phyloP scores from a whole-genome alignment of 441 rosid species.

The Gossypium trilobum region DNA sequence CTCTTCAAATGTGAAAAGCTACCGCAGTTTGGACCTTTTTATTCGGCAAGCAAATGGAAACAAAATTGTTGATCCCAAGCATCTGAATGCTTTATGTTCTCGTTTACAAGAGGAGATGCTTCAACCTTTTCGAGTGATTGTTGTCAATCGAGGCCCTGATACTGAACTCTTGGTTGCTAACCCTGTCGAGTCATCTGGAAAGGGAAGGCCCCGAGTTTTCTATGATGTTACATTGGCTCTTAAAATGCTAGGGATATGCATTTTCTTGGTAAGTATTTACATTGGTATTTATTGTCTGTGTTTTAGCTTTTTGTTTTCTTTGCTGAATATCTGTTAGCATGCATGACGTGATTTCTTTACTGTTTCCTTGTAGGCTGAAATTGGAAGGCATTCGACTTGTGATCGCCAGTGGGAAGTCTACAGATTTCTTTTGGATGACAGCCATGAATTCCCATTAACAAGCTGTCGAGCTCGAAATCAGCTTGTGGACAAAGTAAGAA shows the following conservation, averaged over 20 bases:
- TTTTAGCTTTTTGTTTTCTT: not conserved
- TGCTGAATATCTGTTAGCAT: not conserved
- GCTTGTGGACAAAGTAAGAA: conserved; percentile 41
- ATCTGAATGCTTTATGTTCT: conserved; percentile 33
- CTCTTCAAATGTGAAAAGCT: conserved; percentile 34
- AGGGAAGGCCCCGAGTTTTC: conserved; percentile 59
- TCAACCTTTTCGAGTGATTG: conserved; percentile 40
- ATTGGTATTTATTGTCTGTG: not conserved
- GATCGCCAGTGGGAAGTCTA: conserved; percentile 61
- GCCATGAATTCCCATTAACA: conserved; percentile 33
- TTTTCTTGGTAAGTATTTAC: conserved; percentile 41
- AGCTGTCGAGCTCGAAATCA: conserved; percentile 32
- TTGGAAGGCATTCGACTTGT: conserved; percentile 42
- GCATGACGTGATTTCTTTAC: not conserved
- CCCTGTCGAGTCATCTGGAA: conserved; percentile 53
- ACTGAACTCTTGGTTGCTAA: conserved; percentile 49
- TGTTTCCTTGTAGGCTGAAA: conserved; percentile 36
- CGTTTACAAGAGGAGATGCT: conserved; percentile 44
- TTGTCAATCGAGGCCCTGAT: conserved; percentile 52
- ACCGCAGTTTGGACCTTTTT: conserved; percentile 39
- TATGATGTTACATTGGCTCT: conserved; percentile 49
- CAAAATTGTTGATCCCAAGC: conserved; percentile 39
- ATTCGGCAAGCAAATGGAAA: conserved; percentile 43
- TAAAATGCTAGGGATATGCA: conserved; percentile 33
- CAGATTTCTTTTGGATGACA: conserved; percentile 47